A percentile compares a stretch with the other conserved stretches of the same genome.
These are phyloP conservation scores for Exophiala viscosa DNA, from an alignment of 2,329 filamentous ascomycete genomes.

Conservation along the genomic window DNA sequence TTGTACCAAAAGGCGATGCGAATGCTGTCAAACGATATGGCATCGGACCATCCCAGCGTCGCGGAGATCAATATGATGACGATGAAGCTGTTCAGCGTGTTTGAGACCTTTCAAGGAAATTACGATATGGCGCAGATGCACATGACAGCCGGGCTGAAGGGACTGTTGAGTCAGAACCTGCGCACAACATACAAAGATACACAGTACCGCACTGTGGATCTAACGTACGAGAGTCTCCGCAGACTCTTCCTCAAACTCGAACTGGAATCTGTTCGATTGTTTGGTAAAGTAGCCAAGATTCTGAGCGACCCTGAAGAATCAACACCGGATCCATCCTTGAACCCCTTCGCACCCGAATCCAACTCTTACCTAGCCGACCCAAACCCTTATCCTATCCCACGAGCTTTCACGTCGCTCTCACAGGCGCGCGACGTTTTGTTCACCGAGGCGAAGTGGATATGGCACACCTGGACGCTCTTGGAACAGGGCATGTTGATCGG, in stretches of 20 bases:
- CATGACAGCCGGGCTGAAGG: slow-evolving; percentile 22
- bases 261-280: slow-evolving; percentile 21
- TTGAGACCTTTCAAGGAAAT: slow-evolving; percentile 28
- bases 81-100: slow-evolving; percentile 25
- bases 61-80: slow-evolving; percentile 26
- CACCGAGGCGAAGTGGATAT: slow-evolving; percentile 27
- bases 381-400: slow-evolving; percentile 21
- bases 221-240: slow-evolving; percentile 20
- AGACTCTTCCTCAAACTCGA: slow-evolving; percentile 22
- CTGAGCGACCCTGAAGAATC: slow-evolving; percentile 20
- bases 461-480: slow-evolving; percentile 24
- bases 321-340: not conserved
- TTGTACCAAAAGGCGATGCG: slow-evolving; percentile 21
- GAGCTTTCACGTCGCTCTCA: slow-evolving; percentile 20
- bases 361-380: slow-evolving; percentile 8
- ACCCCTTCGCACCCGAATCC: slow-evolving; percentile 4
- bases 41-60: slow-evolving; percentile 11
- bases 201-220: slow-evolving; percentile 21
- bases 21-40: slow-evolving; percentile 17
- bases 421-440: slow-evolving; percentile 27
- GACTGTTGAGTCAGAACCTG: slow-evolving; percentile 19
- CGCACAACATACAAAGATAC: slow-evolving; percentile 24
- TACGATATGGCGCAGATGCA: slow-evolving; percentile 20
- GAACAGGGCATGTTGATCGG: slow-evolving; percentile 17
- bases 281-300: slow-evolving; percentile 16